Evolutionary conservation across 2,329 filamentous ascomycete genomes (phyloP).

Genomic region (Aspergillus niger): DNA sequence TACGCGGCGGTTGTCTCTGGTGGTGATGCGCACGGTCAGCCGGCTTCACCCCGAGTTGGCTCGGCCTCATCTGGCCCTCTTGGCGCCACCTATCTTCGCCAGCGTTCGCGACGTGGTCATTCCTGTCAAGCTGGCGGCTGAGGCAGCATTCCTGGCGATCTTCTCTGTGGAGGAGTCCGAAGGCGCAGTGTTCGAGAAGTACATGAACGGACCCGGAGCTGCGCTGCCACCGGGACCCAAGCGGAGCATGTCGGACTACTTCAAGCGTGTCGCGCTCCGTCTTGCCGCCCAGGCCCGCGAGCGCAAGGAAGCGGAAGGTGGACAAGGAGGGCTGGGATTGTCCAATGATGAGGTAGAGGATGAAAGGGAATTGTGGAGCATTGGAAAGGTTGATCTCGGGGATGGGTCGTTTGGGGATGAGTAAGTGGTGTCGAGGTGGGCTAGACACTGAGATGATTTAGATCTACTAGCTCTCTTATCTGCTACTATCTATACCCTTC

Average conservation of each 20-base stretch:
- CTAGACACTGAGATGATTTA: slow-evolving; percentile 19
- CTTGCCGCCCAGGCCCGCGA: slow-evolving; percentile 86
- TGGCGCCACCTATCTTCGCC: slow-evolving; percentile 84
- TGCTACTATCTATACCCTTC: slow-evolving; percentile 24
- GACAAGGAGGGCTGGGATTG: slow-evolving; percentile 79
- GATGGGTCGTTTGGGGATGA: slow-evolving; percentile 51
- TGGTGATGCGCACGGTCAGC: slow-evolving; percentile 82
- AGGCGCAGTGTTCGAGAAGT: slow-evolving; percentile 84
- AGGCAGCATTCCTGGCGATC: slow-evolving; percentile 88
- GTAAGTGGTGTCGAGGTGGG: slow-evolving; percentile 20
- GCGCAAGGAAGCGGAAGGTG: slow-evolving; percentile 86
- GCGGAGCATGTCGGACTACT: slow-evolving; percentile 94
- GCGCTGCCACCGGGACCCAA: slow-evolving; percentile 72
- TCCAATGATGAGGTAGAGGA: slow-evolving; percentile 92
- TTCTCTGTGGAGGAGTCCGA: slow-evolving; percentile 91
- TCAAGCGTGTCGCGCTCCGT: slow-evolving; percentile 85
- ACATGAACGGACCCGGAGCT: slow-evolving; percentile 69
- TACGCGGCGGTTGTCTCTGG: slow-evolving; percentile 80
- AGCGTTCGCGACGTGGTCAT: slow-evolving; percentile 90
- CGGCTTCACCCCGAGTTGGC: slow-evolving; percentile 78
- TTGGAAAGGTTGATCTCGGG: slow-evolving; percentile 83
- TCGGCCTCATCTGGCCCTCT: slow-evolving; percentile 74
- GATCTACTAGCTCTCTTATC: slow-evolving; percentile 15
- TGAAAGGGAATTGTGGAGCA: slow-evolving; percentile 92
- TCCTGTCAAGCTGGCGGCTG: slow-evolving; percentile 90